phyloP scores from a whole-genome alignment of 495 filamentous ascomycete species.

The Polyplosphaeria fusca region DNA sequence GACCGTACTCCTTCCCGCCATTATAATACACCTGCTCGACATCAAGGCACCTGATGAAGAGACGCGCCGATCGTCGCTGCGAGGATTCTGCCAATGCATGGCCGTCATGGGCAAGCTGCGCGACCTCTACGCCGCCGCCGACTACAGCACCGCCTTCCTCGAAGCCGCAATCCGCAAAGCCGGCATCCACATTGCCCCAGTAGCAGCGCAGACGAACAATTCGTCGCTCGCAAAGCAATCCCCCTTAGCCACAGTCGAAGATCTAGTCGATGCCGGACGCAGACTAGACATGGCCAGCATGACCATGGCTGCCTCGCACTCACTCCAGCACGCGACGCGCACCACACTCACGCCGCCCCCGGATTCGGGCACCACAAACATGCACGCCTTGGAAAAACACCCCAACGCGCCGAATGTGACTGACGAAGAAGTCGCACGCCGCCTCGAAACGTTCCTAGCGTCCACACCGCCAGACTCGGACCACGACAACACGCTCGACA shows the following conservation, averaged over 20 bases:
- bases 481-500: slow-evolving; percentile 15
- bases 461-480: slow-evolving; percentile 41
- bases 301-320: not conserved
- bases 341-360: slow-evolving; percentile 43
- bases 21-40: slow-evolving; percentile 87
- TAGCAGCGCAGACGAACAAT: not conserved
- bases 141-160: slow-evolving; percentile 81
- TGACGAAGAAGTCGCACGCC: slow-evolving; percentile 40
- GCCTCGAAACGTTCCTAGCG: slow-evolving; percentile 43
- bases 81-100: slow-evolving; percentile 84
- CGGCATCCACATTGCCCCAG: slow-evolving; percentile 52
- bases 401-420: slow-evolving; percentile 18
- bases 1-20: slow-evolving; percentile 81
- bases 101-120: slow-evolving; percentile 74
- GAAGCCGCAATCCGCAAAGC: slow-evolving; percentile 81
- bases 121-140: slow-evolving; percentile 81
- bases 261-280: slow-evolving; percentile 41
- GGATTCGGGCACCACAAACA: slow-evolving; percentile 33
- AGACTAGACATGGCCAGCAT: slow-evolving; percentile 28
- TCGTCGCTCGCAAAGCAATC: slow-evolving; percentile 16
- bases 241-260: slow-evolving; percentile 36
- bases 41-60: slow-evolving; percentile 74
- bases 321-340: slow-evolving; percentile 1
- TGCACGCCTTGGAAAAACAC: slow-evolving; percentile 20
- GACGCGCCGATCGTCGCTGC: slow-evolving; percentile 63